Percentiles rank a stretch among this genome's conserved stretches.
These are phyloP conservation scores for Rhynchosporium graminicola DNA, from an alignment of 2,329 filamentous ascomycete species.

Conservation along the genomic window DNA sequence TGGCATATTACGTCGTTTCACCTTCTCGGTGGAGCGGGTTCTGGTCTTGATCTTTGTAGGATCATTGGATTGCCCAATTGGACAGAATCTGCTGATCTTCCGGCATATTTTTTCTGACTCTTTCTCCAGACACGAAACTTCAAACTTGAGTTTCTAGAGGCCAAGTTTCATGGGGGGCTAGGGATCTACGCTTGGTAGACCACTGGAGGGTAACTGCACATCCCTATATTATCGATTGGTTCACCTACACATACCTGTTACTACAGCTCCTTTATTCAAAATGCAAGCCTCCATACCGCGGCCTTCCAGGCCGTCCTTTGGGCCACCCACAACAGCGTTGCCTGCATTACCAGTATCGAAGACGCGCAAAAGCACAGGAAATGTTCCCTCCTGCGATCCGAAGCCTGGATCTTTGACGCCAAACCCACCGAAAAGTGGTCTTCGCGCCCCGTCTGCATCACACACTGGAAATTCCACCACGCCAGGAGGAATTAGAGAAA, in stretches of 20 bases:
- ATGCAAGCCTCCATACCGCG: slow-evolving; percentile 37
- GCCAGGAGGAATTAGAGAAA: slow-evolving; percentile 53
- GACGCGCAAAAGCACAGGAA: slow-evolving; percentile 66
- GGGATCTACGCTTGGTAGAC: slow-evolving; percentile 25
- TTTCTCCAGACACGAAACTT: slow-evolving; percentile 24
- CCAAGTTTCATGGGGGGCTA: slow-evolving; percentile 36
- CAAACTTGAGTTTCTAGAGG: slow-evolving; percentile 24
- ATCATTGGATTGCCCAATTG: slow-evolving; percentile 26
- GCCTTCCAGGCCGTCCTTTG: slow-evolving; percentile 67
- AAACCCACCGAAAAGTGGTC: slow-evolving; percentile 54
- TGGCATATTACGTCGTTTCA: slow-evolving; percentile 38
- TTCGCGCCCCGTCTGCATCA: slow-evolving; percentile 61
- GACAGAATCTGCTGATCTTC: slow-evolving; percentile 21
- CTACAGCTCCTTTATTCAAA: slow-evolving; percentile 4
- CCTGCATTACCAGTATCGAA: slow-evolving; percentile 75
- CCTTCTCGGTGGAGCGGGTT: slow-evolving; percentile 25
- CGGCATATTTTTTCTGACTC: slow-evolving; percentile 18
- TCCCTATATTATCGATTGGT: slow-evolving; percentile 26
- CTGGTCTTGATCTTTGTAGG: slow-evolving; percentile 18
- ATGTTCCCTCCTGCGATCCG: slow-evolving; percentile 41
- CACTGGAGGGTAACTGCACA: slow-evolving; percentile 21
- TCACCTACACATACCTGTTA: slow-evolving; percentile 16
- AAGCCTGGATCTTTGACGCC: slow-evolving; percentile 37
- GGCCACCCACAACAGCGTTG: slow-evolving; percentile 70
- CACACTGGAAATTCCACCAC: slow-evolving; percentile 51